phyloP scores from a whole-genome alignment of 768 basidiomycete genomes.

The Agrocybe praecox region DNA sequence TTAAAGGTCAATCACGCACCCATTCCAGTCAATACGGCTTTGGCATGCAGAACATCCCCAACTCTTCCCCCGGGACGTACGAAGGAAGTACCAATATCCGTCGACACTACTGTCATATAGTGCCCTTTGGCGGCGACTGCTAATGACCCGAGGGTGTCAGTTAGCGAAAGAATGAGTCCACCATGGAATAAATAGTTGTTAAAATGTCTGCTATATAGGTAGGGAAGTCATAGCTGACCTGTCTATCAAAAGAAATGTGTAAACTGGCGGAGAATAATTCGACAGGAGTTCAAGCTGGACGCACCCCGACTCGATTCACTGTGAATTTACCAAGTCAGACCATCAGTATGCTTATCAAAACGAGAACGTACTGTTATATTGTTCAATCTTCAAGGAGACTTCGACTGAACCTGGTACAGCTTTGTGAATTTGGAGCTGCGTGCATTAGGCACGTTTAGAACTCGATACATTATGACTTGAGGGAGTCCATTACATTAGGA shows the following conservation, averaged over 20 bases:
- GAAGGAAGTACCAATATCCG: constrained; percentile 80
- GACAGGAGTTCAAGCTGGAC: too few relatives aligned
- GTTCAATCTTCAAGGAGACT: constrained; percentile 71
- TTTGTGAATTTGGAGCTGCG: constrained; percentile 61
- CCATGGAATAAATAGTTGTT: constrained; percentile 65
- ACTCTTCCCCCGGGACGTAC: constrained; percentile 73
- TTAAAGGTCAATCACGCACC: constrained; percentile 43
- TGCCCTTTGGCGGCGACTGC: constrained; percentile 83
- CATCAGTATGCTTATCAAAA: background rate
- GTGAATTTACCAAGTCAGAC: constrained; percentile 5
- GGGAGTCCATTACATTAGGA: constrained; percentile 56
- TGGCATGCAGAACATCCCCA: constrained; percentile 69
- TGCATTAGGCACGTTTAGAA: too few relatives aligned
- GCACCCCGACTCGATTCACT: constrained; percentile 86
- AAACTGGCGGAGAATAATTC: background rate
- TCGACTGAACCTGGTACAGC: constrained; percentile 76
- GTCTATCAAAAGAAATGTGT: constrained; percentile 28
- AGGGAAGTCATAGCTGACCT: constrained; percentile 27
- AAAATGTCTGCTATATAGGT: background rate
- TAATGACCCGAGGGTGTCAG: constrained; percentile 83
- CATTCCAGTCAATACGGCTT: constrained; percentile 68
- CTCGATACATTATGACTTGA: too few relatives aligned
- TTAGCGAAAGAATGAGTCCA: constrained; percentile 78
- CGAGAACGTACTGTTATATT: constrained; percentile 63
- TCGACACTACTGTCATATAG: constrained; percentile 87